phyloP scores from a whole-genome alignment of 1,284 basidiomycete species.

The Microstroma glucosiphilum region DNA sequence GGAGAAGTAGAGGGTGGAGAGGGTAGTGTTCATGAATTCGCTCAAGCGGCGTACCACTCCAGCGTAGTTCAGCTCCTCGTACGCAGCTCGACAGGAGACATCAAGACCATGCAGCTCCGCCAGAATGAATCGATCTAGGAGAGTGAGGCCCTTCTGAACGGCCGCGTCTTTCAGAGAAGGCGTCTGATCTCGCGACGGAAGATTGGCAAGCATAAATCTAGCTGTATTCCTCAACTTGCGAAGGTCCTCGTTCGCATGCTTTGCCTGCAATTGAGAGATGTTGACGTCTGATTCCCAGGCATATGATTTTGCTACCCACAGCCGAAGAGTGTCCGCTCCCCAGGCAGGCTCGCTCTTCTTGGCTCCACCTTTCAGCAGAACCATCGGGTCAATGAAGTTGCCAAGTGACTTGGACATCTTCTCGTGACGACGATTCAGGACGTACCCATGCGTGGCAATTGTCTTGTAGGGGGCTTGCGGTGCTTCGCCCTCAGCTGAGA shows the following conservation, averaged over 20 bases:
- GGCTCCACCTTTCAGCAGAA: constrained; percentile 67
- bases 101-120: constrained; percentile 74
- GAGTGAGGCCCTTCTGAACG: constrained; percentile 36
- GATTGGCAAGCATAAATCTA: constrained; percentile 81
- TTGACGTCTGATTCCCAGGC: constrained; percentile 85
- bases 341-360: constrained; percentile 67
- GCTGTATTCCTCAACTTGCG: constrained; percentile 82
- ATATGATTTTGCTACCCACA: constrained; percentile 79
- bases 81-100: constrained; percentile 62
- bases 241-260: constrained; percentile 70
- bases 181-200: constrained; percentile 16
- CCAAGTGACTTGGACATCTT: constrained; percentile 99
- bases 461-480: constrained; percentile 64
- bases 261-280: constrained; percentile 71
- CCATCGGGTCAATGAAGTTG: constrained; percentile 81
- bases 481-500: constrained; percentile 21
- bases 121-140: constrained; percentile 64
- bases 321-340: constrained; percentile 77
- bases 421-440: constrained; percentile 79
- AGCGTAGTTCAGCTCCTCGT: constrained; percentile 73
- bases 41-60: constrained; percentile 53
- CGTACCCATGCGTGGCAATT: constrained; percentile 93
- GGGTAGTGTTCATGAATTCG: constrained; percentile 53
- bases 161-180: background rate
- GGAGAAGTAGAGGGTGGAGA: constrained; percentile 73